Base-by-base conservation (phyloP, 352 stramenopile species). In the Pythium myriotylum region DNA sequence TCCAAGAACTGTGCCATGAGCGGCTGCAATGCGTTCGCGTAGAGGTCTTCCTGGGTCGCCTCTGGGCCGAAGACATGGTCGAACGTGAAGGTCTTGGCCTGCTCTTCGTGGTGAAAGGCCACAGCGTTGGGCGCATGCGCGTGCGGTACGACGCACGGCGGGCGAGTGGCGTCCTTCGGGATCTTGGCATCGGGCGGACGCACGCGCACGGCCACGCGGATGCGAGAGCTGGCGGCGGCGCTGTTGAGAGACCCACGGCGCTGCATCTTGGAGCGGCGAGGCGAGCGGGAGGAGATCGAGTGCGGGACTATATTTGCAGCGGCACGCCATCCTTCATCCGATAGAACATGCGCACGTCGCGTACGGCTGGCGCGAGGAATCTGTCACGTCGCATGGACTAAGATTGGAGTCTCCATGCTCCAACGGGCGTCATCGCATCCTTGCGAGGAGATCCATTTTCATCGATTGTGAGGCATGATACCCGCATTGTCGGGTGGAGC, bases 201-300 rank as follows among this genome's bases (percentile, higher is more conserved):
- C 41, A 93, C 73, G 24, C 84, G 84, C 10, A 93, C 84, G 19
- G 82, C 82, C 7, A 93, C 84, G 37, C 73, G 78, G 43, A 91
- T 69, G 9, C 69, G 80, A 27, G 71, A 77, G 24, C 63, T 49
- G 4, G 61, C 27, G 2, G 60, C 37, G 37, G 26, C 23, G 20
- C 35, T 37, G 32, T 70, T 70, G 5, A 55, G 8, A 19, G 56
- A 66, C 3, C 56, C 56, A 29, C 50, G 57, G 5, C 63, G 56
- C 26, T 61, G 54, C 62, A 65, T 70, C 27, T 9, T 22, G 23
- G 32, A 17, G 32, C n/a, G n/a, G n/a, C n/a, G n/a, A n/a, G n/a
- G n/a, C 12, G 33, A 32, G 40, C 4, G 23, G n/a, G 43, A 48
- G 23, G 37, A 54, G 26, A 35, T 35, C 29, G 10, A 35, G 29